Evolutionary conservation across 2,329 filamentous ascomycete genomes (phyloP), one percentile per base, ranked within the genome.

Genomic region (Aspergillus fumigatus): DNA sequence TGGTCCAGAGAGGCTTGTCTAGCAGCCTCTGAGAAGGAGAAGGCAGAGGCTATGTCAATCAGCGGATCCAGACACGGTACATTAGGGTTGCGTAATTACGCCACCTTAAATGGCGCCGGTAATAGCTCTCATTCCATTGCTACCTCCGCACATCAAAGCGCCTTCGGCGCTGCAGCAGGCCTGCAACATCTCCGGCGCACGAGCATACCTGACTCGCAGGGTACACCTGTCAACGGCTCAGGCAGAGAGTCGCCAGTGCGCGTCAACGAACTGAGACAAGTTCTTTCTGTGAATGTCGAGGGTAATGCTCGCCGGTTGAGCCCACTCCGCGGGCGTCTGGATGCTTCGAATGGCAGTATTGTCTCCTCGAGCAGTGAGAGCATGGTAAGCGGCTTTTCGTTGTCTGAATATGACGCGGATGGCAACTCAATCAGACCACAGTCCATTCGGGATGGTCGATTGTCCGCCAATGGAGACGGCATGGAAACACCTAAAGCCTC

Each of bases 1-100:
- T 97, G 93, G 93, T 88, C 85, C 41, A 86, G 87, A 67, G 92
- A 96, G 23, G 75, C 79, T 14, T 89, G 88, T 32, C 77, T 94
- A 52, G 83, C 86, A 10, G 80, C 84, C 40, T 81, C 90, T 50
- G 85, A 88, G 57, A 84, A 79, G 57, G 79, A 89, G 54, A 83
- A 80, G 51, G 86, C 86, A 65, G 89, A 87, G 65, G 84, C 89
- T 0, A 83, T 84, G 11, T 96, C 91, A 3, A 77, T 95, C 54
- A 89, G 80, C 53, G 91, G 90, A 23, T 95, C 91, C 2, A 85
- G 84, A 60, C 81, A 83, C 1, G 87, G 84, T 45, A 89, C 84
- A 11, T 53, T 67, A 50, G 62, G 59, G 11, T 56, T 65, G 48
- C 70, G 71, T 57, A 66, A 62, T 56, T 54, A 70, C 35, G 57